phyloP scores from a whole-genome alignment of 1,284 basidiomycete genomes.

The Naganishia cerealis region DNA sequence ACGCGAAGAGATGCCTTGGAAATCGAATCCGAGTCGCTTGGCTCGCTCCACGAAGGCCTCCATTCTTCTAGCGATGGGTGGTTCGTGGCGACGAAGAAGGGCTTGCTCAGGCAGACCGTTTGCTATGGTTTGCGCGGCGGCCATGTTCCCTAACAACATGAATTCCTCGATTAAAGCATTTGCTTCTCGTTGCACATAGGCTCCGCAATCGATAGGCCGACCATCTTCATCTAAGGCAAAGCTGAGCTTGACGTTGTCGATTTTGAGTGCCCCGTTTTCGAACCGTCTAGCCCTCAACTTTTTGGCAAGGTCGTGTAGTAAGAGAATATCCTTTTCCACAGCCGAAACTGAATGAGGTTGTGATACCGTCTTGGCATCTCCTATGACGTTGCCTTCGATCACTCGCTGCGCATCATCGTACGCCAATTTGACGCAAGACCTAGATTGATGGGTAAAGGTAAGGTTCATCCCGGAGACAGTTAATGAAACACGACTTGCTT shows the following conservation, averaged over 20 bases:
- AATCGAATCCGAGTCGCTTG: conserved; percentile 73
- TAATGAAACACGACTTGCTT: conserved; percentile 61
- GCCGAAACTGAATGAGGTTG: conserved; percentile 62
- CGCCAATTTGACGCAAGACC: conserved; percentile 80
- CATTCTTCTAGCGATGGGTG: conserved; percentile 83
- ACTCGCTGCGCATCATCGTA: conserved; percentile 79
- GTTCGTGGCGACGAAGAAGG: conserved; percentile 88
- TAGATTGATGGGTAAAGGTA: conserved; percentile 45
- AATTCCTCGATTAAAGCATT: conserved; percentile 88
- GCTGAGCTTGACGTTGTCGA: conserved; percentile 70
- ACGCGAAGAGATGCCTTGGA: conserved; percentile 77
- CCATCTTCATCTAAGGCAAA: conserved; percentile 82
- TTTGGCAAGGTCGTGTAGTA: conserved; percentile 61
- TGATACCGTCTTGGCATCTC: conserved; percentile 56
- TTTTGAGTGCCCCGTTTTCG: conserved; percentile 75
- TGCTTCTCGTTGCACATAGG: conserved; percentile 68
- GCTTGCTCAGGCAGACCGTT: conserved; percentile 92
- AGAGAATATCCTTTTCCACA: conserved; percentile 71
- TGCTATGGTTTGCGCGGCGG: conserved; percentile 89
- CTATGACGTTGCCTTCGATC: conserved; percentile 71
- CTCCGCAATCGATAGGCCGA: conserved; percentile 75
- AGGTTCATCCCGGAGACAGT: conserved; percentile 18
- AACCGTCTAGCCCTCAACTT: conserved; percentile 73
- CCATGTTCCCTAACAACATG: conserved; percentile 87
- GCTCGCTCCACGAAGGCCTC: conserved; percentile 76